These are phyloP conservation scores for Scheffersomyces segobiensis DNA, from an alignment of 1,139 yeast genomes.

Conservation along the genomic window DNA sequence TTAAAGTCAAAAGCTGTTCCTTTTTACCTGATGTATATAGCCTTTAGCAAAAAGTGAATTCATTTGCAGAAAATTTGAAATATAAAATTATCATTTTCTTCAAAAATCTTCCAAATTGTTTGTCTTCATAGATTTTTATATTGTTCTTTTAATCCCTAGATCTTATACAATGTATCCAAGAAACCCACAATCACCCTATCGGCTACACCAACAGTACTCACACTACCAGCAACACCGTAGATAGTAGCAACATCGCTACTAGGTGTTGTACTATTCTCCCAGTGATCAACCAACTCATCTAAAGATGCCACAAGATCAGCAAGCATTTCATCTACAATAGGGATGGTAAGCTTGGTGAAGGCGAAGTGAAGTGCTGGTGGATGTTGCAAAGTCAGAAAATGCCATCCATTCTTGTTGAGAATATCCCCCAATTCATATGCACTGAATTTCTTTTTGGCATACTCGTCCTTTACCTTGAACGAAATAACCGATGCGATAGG, in stretches of 20 bases:
- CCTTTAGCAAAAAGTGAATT: no score
- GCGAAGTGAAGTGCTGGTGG: conserved; percentile 95
- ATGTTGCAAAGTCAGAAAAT: conserved; percentile 77
- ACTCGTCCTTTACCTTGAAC: conserved; percentile 51
- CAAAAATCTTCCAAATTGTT: not conserved
- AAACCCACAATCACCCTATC: conserved; percentile 77
- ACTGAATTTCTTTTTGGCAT: conserved; percentile 37
- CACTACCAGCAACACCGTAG: conserved; percentile 94
- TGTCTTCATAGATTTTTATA: conserved; percentile 3
- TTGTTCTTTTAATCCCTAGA: conserved; percentile 8
- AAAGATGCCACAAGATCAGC: conserved; percentile 54
- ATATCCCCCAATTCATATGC: conserved; percentile 77
- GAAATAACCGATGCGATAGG: conserved; percentile 83
- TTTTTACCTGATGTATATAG: no score
- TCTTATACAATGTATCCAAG: conserved; percentile 72
- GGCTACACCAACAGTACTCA: conserved; percentile 82
- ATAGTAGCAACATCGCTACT: conserved; percentile 75
- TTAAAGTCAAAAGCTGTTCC: not conserved
- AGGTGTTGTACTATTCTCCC: conserved; percentile 20
- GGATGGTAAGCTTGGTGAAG: conserved; percentile 68
- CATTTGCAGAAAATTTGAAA: not conserved
- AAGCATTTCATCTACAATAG: conserved; percentile 63
- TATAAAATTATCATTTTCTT: not conserved
- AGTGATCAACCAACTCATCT: conserved; percentile 34
- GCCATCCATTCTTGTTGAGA: conserved; percentile 80